These are phyloP conservation scores for Solanum raphanifolium DNA, from an alignment of 257 asterid species.

Conservation along the genomic window DNA sequence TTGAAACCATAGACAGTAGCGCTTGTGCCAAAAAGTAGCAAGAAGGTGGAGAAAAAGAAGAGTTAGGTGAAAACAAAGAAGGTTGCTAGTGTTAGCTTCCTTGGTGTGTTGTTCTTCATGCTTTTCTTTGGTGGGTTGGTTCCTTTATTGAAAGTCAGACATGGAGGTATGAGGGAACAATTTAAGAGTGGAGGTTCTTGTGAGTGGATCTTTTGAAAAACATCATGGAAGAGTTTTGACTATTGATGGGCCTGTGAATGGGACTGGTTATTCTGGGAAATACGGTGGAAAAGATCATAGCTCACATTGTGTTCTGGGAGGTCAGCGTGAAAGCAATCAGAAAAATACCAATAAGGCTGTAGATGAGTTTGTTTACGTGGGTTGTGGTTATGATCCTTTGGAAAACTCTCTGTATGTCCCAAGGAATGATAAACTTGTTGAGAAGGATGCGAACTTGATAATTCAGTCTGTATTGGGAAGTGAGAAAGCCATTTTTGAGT, in stretches of 20 bases:
- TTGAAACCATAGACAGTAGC: slow-evolving; percentile 52
- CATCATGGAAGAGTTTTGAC: slow-evolving; percentile 63
- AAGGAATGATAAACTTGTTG: too few species aligned
- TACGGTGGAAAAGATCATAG: slow-evolving; percentile 24
- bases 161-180: too few species aligned
- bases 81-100: slow-evolving; percentile 78
- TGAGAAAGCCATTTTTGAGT: slow-evolving; percentile 37
- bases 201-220: slow-evolving; percentile 7
- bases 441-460: slow-evolving; percentile 62
- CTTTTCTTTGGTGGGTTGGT: slow-evolving; percentile 33
- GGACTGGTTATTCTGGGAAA: slow-evolving; percentile 26
- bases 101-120: slow-evolving; percentile 67
- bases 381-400: slow-evolving; percentile 45
- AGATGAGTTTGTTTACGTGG: slow-evolving; percentile 20
- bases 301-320: slow-evolving; percentile 11
- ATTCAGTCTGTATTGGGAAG: slow-evolving; percentile 60
- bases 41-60: slow-evolving; percentile 56
- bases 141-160: too few species aligned
- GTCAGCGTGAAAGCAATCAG: not conserved
- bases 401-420: not conserved
- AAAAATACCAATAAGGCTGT: not conserved
- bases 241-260: slow-evolving; percentile 26
- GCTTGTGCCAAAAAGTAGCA: slow-evolving; percentile 40
- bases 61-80: slow-evolving; percentile 65
- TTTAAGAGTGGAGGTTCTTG: too few species aligned